Base-by-base conservation (phyloP, 805 yeast species). In the Ascoidea asiatica region DNA sequence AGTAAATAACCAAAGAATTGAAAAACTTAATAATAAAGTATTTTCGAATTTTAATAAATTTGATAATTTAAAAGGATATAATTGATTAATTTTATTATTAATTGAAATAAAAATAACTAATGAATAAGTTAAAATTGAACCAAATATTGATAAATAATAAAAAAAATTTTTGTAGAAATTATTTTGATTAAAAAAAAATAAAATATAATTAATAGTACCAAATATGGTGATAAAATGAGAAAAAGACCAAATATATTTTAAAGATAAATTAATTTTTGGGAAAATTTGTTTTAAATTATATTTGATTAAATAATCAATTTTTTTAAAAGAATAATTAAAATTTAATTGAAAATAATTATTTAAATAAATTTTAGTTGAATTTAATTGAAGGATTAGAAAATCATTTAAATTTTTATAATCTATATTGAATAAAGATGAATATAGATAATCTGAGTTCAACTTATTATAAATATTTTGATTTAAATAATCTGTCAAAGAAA, bases 1-100 rank as follows among this genome's bases (percentile, higher is more conserved):
- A 1, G 50, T 37, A 38, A 48, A 42, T 15, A 48, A 20, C 51
- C 43, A 41, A n/a, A 49, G 44, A 21, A 41, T 15, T 23, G 48
- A 42, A 23, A 39, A 22, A 21, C 45, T 21, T 5, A 52, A 38
- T 13, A 52, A 43, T 20, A 50, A 52, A 38, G 50, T 50, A 33
- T 50, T 52, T 39, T 52, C 53, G 8, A 49, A 44, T 41, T 42
- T 39, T 17, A 50, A 41, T 8, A 51, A 47, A 19, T 33, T 39
- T 4, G 50, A 43, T 15, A 52, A 40, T 15, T 53, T 50, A 13
- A 52, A 42, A 35, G 22, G 43, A 19, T 11, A 43, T 19, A 36
- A 48, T 40, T 19, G 43, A 6, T 8, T 21, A 21, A 20, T 29
- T 3, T 8, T 19, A 38, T 21, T 23, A 6, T 29, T 44, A 19